These are phyloP conservation scores for Beauveria rudraprayagi DNA, from an alignment of 2,329 filamentous ascomycete genomes.

Conservation along the genomic window DNA sequence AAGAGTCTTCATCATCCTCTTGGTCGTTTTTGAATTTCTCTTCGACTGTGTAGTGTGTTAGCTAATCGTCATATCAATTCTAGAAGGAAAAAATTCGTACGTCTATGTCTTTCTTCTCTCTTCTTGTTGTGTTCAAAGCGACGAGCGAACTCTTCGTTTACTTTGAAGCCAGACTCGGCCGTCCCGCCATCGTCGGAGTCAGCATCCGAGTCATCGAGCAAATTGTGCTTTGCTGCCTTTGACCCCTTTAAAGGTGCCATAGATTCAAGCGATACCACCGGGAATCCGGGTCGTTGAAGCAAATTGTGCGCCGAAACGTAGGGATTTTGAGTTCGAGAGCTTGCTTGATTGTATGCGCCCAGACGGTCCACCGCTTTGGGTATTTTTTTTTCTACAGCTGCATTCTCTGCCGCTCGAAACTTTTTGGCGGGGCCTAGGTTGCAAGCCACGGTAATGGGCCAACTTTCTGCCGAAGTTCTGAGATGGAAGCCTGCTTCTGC, in stretches of 20 bases:
- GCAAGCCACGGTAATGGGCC: background rate
- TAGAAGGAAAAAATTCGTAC: constrained; percentile 32
- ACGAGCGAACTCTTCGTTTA: constrained; percentile 84
- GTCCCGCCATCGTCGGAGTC: constrained; percentile 37
- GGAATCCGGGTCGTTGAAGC: background rate
- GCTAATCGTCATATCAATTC: constrained; percentile 15
- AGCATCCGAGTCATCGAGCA: constrained; percentile 50
- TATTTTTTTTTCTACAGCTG: constrained; percentile 1
- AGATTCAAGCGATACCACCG: background rate
- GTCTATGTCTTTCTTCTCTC: constrained; percentile 70
- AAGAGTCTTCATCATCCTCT: constrained; percentile 51
- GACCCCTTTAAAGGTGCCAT: background rate
- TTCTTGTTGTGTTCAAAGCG: constrained; percentile 97
- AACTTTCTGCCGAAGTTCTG: constrained; percentile 17
- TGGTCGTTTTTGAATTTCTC: constrained; percentile 64
- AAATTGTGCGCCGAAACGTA: background rate
- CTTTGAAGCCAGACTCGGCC: constrained; percentile 51
- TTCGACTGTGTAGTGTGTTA: constrained; percentile 55
- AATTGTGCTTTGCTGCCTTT: constrained; percentile 37
- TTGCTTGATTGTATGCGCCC: background rate
- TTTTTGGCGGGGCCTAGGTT: constrained; percentile 16
- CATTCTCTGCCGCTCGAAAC: constrained; percentile 10
- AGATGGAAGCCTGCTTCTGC: constrained; percentile 1
- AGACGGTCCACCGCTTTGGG: background rate
- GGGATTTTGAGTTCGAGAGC: background rate